phyloP scores from a whole-genome alignment of 495 filamentous ascomycete genomes.

The Hypomontagnella monticulosa region DNA sequence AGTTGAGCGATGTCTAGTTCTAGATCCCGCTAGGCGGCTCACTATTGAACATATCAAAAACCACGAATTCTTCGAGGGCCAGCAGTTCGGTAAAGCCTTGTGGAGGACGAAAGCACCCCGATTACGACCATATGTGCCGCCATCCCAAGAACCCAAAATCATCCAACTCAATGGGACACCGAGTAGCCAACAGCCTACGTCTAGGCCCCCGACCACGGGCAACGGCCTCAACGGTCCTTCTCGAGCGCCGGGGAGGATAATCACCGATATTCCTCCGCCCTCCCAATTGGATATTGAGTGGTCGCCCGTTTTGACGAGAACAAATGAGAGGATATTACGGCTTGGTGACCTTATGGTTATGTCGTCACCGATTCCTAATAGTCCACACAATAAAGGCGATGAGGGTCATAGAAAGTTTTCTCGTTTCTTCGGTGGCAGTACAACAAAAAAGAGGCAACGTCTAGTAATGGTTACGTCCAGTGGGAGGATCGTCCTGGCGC shows the following conservation, averaged over 20 bases:
- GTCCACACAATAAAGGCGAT: slow-evolving; percentile 67
- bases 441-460: slow-evolving; percentile 90
- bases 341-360: slow-evolving; percentile 88
- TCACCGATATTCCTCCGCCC: slow-evolving; percentile 94
- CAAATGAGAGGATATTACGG: slow-evolving; percentile 94
- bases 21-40: slow-evolving; percentile 87
- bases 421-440: slow-evolving; percentile 88
- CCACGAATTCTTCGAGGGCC: slow-evolving; percentile 95
- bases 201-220: slow-evolving; percentile 49
- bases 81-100: slow-evolving; percentile 82
- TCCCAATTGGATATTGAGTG: slow-evolving; percentile 98
- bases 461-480: slow-evolving; percentile 96
- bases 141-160: slow-evolving; percentile 73
- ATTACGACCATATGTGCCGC: slow-evolving; percentile 85
- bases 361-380: slow-evolving; percentile 77
- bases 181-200: slow-evolving; percentile 60
- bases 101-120: slow-evolving; percentile 94
- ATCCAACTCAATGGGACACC: slow-evolving; percentile 80
- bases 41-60: slow-evolving; percentile 97
- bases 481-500: slow-evolving; percentile 86
- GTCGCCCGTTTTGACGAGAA: slow-evolving; percentile 92
- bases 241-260: slow-evolving; percentile 75
- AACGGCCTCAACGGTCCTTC: slow-evolving; percentile 46
- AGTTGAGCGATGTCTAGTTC: slow-evolving; percentile 88
- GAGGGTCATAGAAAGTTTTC: slow-evolving; percentile 82